Evolutionary conservation across 2,329 filamentous ascomycete genomes (phyloP).

Genomic region (Reticulascus tulasneorum): DNA sequence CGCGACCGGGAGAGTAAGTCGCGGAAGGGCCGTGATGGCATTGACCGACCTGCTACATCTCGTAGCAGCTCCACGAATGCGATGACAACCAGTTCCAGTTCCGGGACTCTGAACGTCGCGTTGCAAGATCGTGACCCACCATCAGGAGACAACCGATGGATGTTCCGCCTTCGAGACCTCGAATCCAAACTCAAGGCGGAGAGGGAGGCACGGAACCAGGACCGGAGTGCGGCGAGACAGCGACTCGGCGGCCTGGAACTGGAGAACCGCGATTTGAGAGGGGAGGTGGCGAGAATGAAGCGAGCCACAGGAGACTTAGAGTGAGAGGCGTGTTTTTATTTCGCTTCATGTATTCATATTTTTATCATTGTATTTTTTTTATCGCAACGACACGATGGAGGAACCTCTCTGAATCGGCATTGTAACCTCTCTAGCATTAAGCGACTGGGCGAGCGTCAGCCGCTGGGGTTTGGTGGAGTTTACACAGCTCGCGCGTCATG

Average conservation of each 20-base stretch:
- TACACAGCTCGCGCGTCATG: too few relatives aligned
- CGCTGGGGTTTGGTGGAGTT: too few relatives aligned
- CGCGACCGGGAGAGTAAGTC: conserved; percentile 30
- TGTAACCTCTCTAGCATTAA: too few relatives aligned
- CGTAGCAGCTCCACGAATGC: conserved; percentile 20
- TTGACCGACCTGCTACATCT: conserved; percentile 21
- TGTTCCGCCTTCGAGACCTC: conserved; percentile 79
- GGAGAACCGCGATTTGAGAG: conserved; percentile 68
- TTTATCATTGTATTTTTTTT: neutral
- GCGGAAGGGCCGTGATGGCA: conserved; percentile 8
- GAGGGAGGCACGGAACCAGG: conserved; percentile 77
- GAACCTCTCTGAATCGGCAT: too few relatives aligned
- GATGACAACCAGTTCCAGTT: conserved; percentile 1
- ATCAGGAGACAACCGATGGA: conserved; percentile 74
- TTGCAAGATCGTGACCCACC: conserved; percentile 28
- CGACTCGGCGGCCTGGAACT: conserved; percentile 71
- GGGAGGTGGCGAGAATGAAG: conserved; percentile 47
- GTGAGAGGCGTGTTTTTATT: conserved; percentile 2
- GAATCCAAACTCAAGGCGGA: conserved; percentile 88
- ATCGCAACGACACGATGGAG: too few relatives aligned
- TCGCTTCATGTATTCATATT: neutral
- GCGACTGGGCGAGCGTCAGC: too few relatives aligned
- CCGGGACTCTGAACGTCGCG: conserved; percentile 7
- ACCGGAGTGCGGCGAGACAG: conserved; percentile 78
- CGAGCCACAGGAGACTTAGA: conserved; percentile 11